Conservation (phyloP, 177 flowering plant species). For the Vitis hybrid region DNA sequence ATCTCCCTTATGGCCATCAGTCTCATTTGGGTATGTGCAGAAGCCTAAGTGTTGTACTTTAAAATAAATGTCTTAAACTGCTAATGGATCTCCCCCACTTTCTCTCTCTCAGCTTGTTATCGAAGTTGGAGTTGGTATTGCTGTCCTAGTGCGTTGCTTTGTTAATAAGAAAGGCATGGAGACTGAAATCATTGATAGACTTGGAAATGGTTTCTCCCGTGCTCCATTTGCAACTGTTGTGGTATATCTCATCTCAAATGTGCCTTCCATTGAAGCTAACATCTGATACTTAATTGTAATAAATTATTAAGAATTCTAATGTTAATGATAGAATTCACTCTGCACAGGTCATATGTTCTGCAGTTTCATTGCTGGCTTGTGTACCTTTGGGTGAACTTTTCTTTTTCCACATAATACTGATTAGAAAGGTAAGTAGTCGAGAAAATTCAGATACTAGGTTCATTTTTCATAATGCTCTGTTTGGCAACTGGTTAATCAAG, state of each 20-base stretch:
- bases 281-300: constrained; percentile 1
- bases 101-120: constrained; percentile 58
- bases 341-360: constrained; percentile 79
- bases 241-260: constrained; percentile 44
- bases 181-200: constrained; percentile 71
- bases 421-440: constrained; percentile 66
- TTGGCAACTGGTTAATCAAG: background rate
- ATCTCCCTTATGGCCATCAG: constrained; percentile 86
- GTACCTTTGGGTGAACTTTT: constrained; percentile 91
- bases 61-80: background rate
- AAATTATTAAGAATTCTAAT: background rate
- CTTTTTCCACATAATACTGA: constrained; percentile 94
- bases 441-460: background rate
- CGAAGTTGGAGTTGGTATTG: constrained; percentile 90
- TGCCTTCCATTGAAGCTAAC: background rate
- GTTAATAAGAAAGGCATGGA: constrained; percentile 70
- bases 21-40: constrained; percentile 80
- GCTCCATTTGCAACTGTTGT: constrained; percentile 92
- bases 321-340: background rate
- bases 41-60: background rate
- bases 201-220: constrained; percentile 92
- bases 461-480: background rate
- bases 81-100: constrained; percentile 6
- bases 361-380: constrained; percentile 85
- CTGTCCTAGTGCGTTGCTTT: constrained; percentile 91